Base-by-base conservation (phyloP, 2,329 filamentous ascomycete genomes). In the Malbranchea zuffiana region DNA sequence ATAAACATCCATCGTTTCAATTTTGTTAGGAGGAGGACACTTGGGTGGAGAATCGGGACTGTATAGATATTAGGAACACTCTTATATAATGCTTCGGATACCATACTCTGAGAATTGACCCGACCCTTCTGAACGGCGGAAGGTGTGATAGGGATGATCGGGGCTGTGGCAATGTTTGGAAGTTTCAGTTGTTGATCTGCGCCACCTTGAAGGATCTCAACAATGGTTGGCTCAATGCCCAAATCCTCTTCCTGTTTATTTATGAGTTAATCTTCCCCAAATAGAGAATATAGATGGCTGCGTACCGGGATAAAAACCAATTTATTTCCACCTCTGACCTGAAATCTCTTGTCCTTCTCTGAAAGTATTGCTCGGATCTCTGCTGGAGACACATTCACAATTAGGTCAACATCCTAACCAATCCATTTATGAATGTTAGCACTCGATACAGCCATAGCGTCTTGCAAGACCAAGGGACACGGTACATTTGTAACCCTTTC, bases 1-100 rank as follows among this genome's bases (percentile, higher is more conserved):
- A 39, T 18, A 28, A 35, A 39, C 39, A 38, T 38, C 42, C 39
- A 41, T 13, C 39, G 18, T 23, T 44, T 44, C 12, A 44, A n/a
- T 16, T 44, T 44, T 2, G 42, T 44, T 5, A 44, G 31, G 6
- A 39, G 10, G 13, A 44, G 21, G 5, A 42, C 35, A 15, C 21
- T 20, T 5, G 42, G 42, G 13, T 35, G 28, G 5, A 44, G 8
- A 13, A 41, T 32, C 16, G 38, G 38, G 11, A 41, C 41, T 44
- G 17, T 3, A 11, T 15, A 16, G 18, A 15, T 24, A 16, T 33
- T 24, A 33, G 20, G 6, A 17, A 5, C 25, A 10, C 3, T 23
- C 3, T 24, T 24, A 4, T 16, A 6, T 20, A 3, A 10, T 10
- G 12, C 7, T 3, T 13, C 3, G 3, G 12, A 18, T 11, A 17